Base-by-base conservation (phyloP, 176 grass and related monocot genomes). In the Oryza punctata region DNA sequence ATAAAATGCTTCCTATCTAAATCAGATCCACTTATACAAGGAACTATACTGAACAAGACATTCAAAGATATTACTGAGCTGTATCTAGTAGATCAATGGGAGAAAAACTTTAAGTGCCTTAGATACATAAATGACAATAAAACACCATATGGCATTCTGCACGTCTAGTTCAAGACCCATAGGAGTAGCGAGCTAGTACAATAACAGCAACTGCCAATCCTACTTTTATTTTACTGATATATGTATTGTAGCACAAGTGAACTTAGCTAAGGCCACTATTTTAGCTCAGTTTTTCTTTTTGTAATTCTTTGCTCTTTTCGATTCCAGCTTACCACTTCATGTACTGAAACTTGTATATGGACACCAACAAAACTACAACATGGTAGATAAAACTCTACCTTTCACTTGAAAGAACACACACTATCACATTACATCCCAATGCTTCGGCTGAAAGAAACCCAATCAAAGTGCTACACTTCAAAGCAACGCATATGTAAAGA, bases 391-490 rank as follows among this genome's bases (percentile, higher is more conserved):
- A 50, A 2, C 14, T 50, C 47, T 15, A 50, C 47, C 13, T 50
- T 50, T 15, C 47, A 16, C 14, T 16, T 16, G 14, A 16, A 50
- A 50, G 14, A 50, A 50, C 12, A 50, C 47, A 15, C 44, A 46
- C 44, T 12, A 46, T 50, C 14, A 50, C 14, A 63, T 44, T 18
- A 70, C 70, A 69, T 65, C 82, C 16, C 41, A 18, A 25, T 3
- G 28, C 10, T 89, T 77, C 40, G 59, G 78, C 16, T 26, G 26
- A 71, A 81, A 81, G 19, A 13, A 72, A 82, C 18, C 64, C 33
- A 77, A 28, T 24, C 54, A 18, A 24, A n/a, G 27, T 28, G 28
- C 61, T 46, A 57, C 33, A 12, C 60, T 79, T 73, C 37, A 19
- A 85, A 78, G 67, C 52, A 78, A 83, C 10, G 7, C 38, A 32